Base-by-base conservation (phyloP, 805 yeast species). In the Pichia nanzhaoensis region DNA sequence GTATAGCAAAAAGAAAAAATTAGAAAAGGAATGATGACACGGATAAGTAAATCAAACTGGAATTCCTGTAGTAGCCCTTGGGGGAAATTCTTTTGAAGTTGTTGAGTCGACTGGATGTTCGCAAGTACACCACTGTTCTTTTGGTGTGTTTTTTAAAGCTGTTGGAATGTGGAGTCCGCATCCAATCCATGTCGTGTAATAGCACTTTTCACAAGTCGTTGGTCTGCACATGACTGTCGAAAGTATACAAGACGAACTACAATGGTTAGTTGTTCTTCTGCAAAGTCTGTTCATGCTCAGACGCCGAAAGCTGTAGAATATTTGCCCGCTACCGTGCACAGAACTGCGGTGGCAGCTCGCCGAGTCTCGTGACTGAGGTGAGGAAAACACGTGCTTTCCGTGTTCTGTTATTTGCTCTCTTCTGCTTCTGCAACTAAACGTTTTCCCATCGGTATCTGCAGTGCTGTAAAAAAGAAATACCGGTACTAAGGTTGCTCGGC, bases 81-180 rank as follows among this genome's bases (percentile, higher is more conserved):
- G 72, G 2, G 72, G 72, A 42, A 55, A 68, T 1, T 61, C 68
- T 14, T 49, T 50, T 4, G 58, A 49, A 5, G 63, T 53, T 7
- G 41, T 42, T 0, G 55, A 55, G 36, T 57, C 61, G 9, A 51
- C 52, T 18, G 59, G 57, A 44, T 59, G 62, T n/a, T 39, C 6
- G 44, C 69, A 66, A 31, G 54, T 47, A 45, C 71, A 65, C 73
- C 74, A 70, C 32, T 66, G 46, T 9, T 56, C 63, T 41, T 61
- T 60, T 12, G 71, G 65, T 16, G 55, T 51, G 5, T 50, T 47
- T n/a, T 53, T 47, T 74, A 72, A 68, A 12, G 73, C 73, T 1
- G 51, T 19, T 10, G 73, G 66, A 34, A 71, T 60, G 49, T 72
- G 77, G 31, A 54, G 39, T 3, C 76, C 77, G 57, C 77, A 72